These are phyloP conservation scores for Hymenoscyphus scutula DNA, from an alignment of 2,329 filamentous ascomycete genomes.

Conservation along the genomic window DNA sequence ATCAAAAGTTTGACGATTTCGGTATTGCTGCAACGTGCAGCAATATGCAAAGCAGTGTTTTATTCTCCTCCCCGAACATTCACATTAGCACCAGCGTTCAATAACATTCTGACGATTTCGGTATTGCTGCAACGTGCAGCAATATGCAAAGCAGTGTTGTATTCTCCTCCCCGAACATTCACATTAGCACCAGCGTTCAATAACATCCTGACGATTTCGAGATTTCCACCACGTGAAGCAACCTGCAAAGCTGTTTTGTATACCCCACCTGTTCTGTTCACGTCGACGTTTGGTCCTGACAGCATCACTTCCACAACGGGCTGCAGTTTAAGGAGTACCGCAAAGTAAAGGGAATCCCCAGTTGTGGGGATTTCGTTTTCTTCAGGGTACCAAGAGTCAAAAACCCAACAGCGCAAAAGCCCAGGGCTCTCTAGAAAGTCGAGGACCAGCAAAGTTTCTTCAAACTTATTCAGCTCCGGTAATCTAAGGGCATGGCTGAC, in stretches of 20 bases:
- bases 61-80: not conserved
- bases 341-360: not conserved
- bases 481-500: no score
- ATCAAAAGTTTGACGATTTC: not conserved
- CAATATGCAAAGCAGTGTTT: not conserved
- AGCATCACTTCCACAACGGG: not conserved
- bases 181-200: not conserved
- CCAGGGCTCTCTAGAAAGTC: no score
- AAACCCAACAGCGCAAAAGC: no score
- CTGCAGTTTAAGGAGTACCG: not conserved
- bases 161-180: not conserved
- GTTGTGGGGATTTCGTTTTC: no score
- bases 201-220: not conserved
- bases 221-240: no score
- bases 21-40: not conserved
- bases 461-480: no score
- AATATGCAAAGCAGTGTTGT: not conserved
- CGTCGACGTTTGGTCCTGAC: not conserved
- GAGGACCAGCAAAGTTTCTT: no score
- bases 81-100: not conserved
- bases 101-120: not conserved
- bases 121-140: not conserved
- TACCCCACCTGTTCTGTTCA: not conserved
- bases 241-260: not conserved
- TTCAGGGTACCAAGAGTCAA: no score